Evolutionary conservation across 768 basidiomycete species (phyloP).

Genomic region (Mycena indigotica): DNA sequence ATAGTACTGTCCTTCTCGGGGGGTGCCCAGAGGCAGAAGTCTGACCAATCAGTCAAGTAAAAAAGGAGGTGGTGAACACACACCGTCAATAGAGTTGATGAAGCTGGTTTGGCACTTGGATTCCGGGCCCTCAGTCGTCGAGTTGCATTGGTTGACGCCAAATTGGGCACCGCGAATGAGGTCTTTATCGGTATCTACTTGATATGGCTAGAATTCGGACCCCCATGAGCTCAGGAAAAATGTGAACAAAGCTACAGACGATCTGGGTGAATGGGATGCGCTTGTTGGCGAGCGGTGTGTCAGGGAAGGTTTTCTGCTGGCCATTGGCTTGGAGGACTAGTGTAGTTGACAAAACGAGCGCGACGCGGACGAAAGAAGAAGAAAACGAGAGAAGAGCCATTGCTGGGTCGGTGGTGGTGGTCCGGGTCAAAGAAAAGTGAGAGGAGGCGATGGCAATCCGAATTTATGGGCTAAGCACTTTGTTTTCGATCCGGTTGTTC

Average conservation of each 20-base stretch:
- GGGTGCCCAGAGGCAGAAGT: constrained; percentile 73
- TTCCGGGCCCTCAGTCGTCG: constrained; percentile 56
- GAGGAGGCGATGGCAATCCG: neutral
- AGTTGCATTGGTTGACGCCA: constrained; percentile 66
- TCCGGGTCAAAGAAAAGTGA: neutral
- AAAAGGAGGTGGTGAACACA: neutral
- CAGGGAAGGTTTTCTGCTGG: constrained; percentile 38
- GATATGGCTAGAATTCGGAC: constrained; percentile 45
- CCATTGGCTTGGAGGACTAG: constrained; percentile 33
- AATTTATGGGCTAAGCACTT: neutral
- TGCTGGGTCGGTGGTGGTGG: constrained; percentile 1
- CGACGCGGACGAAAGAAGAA: constrained; percentile 34
- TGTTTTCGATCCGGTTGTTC: too few species aligned
- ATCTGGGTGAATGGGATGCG: constrained; percentile 49
- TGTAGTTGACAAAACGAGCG: constrained; percentile 29
- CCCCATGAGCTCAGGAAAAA: too few species aligned
- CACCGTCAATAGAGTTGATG: constrained; percentile 54
- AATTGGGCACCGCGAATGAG: constrained; percentile 53
- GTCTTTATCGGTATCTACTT: constrained; percentile 43
- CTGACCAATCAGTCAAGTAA: constrained; percentile 34
- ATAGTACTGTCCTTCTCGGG: constrained; percentile 53
- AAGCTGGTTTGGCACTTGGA: constrained; percentile 53
- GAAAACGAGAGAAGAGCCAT: constrained; percentile 45
- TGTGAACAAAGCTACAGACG: too few species aligned
- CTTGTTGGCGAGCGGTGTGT: constrained; percentile 50